A percentile compares a stretch with the other conserved stretches of the same genome.
These are phyloP conservation scores for Rutstroemia sp. DNA, from an alignment of 2,329 filamentous ascomycete species.

Conservation along the genomic window DNA sequence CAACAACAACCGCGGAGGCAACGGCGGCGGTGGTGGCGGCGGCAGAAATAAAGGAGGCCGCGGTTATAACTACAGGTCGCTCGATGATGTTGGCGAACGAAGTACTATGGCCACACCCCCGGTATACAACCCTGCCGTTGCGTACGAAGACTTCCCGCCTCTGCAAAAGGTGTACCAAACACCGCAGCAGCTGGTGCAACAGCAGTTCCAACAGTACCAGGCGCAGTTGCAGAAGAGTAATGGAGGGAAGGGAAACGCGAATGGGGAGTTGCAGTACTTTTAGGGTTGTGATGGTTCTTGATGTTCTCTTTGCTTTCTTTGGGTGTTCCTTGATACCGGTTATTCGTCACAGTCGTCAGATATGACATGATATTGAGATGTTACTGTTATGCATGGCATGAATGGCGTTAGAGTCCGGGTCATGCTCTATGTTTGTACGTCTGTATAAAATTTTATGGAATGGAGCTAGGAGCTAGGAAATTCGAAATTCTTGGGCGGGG, in stretches of 20 bases:
- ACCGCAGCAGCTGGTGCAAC: constrained; percentile 28
- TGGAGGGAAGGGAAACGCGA: constrained; percentile 13
- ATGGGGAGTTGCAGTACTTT: constrained; percentile 26
- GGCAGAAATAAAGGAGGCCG: constrained; percentile 37
- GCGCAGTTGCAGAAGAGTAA: constrained; percentile 26
- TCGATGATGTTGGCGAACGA: constrained; percentile 55
- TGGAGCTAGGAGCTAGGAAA: no score
- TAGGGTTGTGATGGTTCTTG: constrained; percentile 2
- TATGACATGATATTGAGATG: no score
- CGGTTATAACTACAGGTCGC: constrained; percentile 52
- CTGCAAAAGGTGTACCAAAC: constrained; percentile 29
- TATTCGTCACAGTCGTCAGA: not conserved
- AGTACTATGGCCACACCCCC: constrained; percentile 33
- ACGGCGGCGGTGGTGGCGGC: constrained; percentile 27
- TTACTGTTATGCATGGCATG: no score
- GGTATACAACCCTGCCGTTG: constrained; percentile 26
- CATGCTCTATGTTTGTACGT: no score
- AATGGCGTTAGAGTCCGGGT: no score
- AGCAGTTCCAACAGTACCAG: constrained; percentile 28
- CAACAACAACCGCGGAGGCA: constrained; percentile 29
- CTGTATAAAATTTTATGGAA: no score
- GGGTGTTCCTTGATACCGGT: not conserved
- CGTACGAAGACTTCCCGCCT: constrained; percentile 31
- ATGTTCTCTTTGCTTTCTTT: not conserved
- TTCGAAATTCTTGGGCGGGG: no score